Percentiles rank a stretch among this genome's conserved stretches.
Evolutionary conservation across 2,329 filamentous ascomycete species (phyloP).

Genomic region (Sporothrix variecibatus): DNA sequence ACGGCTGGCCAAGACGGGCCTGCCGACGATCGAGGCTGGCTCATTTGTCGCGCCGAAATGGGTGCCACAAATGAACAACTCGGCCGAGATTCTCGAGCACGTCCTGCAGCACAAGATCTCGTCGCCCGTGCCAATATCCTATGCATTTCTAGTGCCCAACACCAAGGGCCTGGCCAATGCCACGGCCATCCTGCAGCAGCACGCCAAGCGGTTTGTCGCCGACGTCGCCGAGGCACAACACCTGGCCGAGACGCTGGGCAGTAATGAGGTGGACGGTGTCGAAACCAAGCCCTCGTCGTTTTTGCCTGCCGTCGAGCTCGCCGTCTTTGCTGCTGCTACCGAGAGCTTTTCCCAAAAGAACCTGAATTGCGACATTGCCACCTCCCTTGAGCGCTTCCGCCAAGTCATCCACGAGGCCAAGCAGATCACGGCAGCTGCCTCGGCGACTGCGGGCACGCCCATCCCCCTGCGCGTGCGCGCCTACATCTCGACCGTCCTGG

Average conservation of each 20-base stretch:
- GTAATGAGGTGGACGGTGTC: not conserved
- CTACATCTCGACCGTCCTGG: conserved; percentile 78
- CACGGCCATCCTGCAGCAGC: conserved; percentile 51
- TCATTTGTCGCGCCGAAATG: conserved; percentile 83
- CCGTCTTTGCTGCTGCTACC: conserved; percentile 72
- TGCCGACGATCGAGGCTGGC: conserved; percentile 75
- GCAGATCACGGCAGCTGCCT: conserved; percentile 46
- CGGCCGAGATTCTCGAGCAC: conserved; percentile 70
- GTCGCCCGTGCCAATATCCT: conserved; percentile 62
- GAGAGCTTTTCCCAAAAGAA: conserved; percentile 80
- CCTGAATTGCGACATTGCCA: conserved; percentile 76
- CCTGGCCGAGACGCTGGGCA: conserved; percentile 26
- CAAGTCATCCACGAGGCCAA: conserved; percentile 71
- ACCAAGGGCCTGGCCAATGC: conserved; percentile 70
- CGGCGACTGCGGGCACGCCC: not conserved
- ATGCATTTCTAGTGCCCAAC: conserved; percentile 82
- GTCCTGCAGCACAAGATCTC: conserved; percentile 60
- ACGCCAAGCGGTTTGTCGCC: conserved; percentile 53
- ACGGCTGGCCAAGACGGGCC: conserved; percentile 66
- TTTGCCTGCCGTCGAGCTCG: conserved; percentile 44
- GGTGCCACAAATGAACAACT: conserved; percentile 86
- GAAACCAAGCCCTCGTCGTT: conserved; percentile 2
- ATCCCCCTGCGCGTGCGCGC: conserved; percentile 68
- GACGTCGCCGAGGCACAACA: conserved; percentile 47
- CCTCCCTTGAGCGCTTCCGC: conserved; percentile 69